phyloP scores from a whole-genome alignment of 768 basidiomycete species.

The Termitomyces sp. region DNA sequence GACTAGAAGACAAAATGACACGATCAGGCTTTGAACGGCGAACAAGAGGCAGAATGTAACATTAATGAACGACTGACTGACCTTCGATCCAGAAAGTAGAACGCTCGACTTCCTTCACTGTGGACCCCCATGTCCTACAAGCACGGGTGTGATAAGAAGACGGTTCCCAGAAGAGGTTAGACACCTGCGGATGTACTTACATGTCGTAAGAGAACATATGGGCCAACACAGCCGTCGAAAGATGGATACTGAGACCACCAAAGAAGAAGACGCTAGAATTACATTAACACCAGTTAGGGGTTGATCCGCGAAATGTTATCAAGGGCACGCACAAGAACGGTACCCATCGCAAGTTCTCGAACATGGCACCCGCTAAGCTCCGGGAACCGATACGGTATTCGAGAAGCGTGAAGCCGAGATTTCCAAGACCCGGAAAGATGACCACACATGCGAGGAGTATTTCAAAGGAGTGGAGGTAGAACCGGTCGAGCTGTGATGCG shows the following conservation, averaged over 20 bases:
- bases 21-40: not conserved
- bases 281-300: not conserved
- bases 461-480: slow-evolving; percentile 78
- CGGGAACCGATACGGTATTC: slow-evolving; percentile 72
- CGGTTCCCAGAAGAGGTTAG: not conserved
- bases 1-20: slow-evolving; percentile 27
- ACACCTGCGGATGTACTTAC: slow-evolving; percentile 21
- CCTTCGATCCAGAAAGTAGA: slow-evolving; percentile 87
- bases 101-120: slow-evolving; percentile 76
- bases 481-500: slow-evolving; percentile 58
- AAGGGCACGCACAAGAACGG: slow-evolving; percentile 64
- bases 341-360: slow-evolving; percentile 59
- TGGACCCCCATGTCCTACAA: slow-evolving; percentile 48
- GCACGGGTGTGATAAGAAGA: not conserved
- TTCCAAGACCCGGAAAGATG: slow-evolving; percentile 76
- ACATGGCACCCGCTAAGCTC: slow-evolving; percentile 38
- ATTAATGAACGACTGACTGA: slow-evolving; percentile 12
- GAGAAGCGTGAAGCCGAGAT: slow-evolving; percentile 64
- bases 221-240: slow-evolving; percentile 60
- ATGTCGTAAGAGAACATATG: slow-evolving; percentile 63
- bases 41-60: not conserved
- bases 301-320: not conserved
- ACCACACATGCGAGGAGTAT: slow-evolving; percentile 72
- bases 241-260: slow-evolving; percentile 67
- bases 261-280: slow-evolving; percentile 68